Evolutionary conservation across 345 rosid species (phyloP).

Genomic region (Lenwebbia sp.): DNA sequence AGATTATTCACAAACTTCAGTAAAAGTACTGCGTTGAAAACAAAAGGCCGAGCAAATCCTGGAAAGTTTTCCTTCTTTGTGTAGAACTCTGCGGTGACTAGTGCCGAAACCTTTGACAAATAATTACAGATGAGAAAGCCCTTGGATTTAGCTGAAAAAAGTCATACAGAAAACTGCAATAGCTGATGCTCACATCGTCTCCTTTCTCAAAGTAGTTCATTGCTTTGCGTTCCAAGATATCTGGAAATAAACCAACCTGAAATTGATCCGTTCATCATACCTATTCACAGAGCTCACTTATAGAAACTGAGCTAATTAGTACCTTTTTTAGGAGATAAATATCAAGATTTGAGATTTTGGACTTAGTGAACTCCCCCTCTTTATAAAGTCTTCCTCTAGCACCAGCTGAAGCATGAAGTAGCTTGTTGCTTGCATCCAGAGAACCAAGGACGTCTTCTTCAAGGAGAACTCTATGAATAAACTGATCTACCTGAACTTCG

Average conservation of each 20-base stretch:
- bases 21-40: constrained; percentile 61
- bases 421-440: constrained; percentile 26
- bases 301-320: background rate
- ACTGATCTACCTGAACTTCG: constrained; percentile 63
- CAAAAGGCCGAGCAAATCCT: constrained; percentile 92
- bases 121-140: background rate
- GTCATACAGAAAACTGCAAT: background rate
- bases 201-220: constrained; percentile 57
- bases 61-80: constrained; percentile 70
- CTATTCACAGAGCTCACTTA: background rate
- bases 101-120: constrained; percentile 60
- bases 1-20: constrained; percentile 38
- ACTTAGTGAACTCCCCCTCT: constrained; percentile 73
- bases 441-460: constrained; percentile 54
- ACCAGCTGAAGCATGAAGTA: constrained; percentile 52
- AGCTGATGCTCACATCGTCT: constrained; percentile 19
- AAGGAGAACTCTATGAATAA: constrained; percentile 66
- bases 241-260: constrained; percentile 90
- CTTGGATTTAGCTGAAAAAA: background rate
- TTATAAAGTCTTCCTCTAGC: constrained; percentile 63
- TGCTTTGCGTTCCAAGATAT: constrained; percentile 72
- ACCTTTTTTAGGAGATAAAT: constrained; percentile 59
- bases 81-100: constrained; percentile 83
- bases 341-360: constrained; percentile 47
- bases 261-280: background rate